Evolutionary conservation across 2,329 filamentous ascomycete genomes (phyloP).

Genomic region (Chaetothyriales sp.): DNA sequence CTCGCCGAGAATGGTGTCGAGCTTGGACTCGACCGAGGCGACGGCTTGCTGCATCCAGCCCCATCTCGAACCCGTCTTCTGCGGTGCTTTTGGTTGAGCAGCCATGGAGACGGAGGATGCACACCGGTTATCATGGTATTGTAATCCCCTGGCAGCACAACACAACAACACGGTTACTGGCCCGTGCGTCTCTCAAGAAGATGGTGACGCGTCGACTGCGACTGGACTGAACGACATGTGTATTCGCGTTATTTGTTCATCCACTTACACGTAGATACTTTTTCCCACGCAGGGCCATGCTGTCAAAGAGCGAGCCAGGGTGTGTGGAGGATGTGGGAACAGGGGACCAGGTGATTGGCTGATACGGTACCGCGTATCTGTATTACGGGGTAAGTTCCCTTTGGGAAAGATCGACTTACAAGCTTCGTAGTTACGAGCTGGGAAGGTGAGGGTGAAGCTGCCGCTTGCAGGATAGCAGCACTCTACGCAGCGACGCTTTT

Average conservation of each 20-base stretch:
- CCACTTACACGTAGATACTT: no score
- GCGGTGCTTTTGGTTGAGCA: constrained; percentile 1
- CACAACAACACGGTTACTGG: background rate
- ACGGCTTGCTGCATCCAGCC: constrained; percentile 80
- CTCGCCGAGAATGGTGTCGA: constrained; percentile 83
- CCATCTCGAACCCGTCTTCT: constrained; percentile 48
- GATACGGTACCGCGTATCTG: background rate
- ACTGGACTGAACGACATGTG: background rate
- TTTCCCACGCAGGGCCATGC: no score
- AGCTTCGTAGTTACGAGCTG: no score
- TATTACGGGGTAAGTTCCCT: background rate
- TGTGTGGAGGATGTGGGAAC: background rate
- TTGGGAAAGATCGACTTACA: background rate
- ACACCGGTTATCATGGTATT: background rate
- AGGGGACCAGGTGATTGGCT: background rate
- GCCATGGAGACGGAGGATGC: background rate
- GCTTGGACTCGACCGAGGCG: constrained; percentile 78
- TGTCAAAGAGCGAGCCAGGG: background rate
- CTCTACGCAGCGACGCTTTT: constrained; percentile 1
- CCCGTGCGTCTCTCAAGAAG: background rate
- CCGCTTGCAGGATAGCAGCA: background rate
- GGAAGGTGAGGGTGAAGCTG: background rate
- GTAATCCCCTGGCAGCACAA: background rate
- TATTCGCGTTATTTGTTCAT: background rate
- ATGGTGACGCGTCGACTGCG: background rate